These are phyloP conservation scores for Rhizodiscina lignyota DNA, from an alignment of 495 filamentous ascomycete genomes.

Conservation along the genomic window DNA sequence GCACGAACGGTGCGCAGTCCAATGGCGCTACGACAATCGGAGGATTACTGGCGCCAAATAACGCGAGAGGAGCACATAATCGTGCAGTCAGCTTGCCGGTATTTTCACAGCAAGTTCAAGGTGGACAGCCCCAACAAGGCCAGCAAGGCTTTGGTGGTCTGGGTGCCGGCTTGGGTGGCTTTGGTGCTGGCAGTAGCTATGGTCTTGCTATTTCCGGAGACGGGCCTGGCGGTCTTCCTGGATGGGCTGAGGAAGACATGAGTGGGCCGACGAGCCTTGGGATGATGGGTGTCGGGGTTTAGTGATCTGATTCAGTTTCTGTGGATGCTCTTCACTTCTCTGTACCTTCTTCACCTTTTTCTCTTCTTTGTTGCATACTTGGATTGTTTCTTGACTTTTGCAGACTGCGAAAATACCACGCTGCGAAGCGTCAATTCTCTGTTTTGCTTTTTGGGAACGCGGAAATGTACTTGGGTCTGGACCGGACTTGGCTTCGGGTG, in stretches of 20 bases:
- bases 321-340: too few species aligned
- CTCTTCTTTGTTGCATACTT: too few species aligned
- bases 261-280: too few species aligned
- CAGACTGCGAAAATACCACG: too few species aligned
- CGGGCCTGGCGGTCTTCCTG: not conserved
- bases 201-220: not conserved
- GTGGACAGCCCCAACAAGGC: not conserved
- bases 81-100: conserved; percentile 74
- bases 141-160: not conserved
- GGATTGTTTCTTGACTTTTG: too few species aligned
- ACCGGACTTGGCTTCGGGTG: too few species aligned
- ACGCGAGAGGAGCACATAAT: conserved; percentile 55
- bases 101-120: conserved; percentile 41
- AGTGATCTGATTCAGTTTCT: too few species aligned
- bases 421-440: too few species aligned
- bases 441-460: too few species aligned
- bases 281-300: not conserved
- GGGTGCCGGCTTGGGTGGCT: not conserved
- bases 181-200: not conserved
- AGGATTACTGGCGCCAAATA: conserved; percentile 59
- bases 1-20: conserved; percentile 8
- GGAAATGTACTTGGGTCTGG: too few species aligned
- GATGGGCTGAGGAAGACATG: not conserved
- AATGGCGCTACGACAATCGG: conserved; percentile 51
- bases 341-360: too few species aligned